phyloP scores from a whole-genome alignment of 495 filamentous ascomycete species.

The Penicillium soppii region DNA sequence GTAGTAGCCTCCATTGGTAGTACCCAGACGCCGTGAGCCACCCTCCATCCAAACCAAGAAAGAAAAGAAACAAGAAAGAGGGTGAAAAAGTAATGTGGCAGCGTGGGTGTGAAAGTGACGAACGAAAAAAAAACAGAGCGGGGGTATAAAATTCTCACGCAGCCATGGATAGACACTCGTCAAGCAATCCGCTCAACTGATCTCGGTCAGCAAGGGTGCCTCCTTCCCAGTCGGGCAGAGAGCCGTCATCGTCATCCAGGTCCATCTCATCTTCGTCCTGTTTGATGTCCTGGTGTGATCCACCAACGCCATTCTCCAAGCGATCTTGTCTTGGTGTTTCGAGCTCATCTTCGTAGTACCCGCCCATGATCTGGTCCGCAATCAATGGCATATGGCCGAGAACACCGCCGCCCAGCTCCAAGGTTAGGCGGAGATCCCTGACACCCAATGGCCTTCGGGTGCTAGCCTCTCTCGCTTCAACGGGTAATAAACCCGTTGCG shows the following conservation, averaged over 20 bases:
- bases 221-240: slow-evolving; percentile 69
- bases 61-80: slow-evolving; percentile 10
- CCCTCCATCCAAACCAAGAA: slow-evolving; percentile 20
- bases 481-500: slow-evolving; percentile 67
- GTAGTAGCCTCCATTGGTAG: slow-evolving; percentile 11
- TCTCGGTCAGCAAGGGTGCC: slow-evolving; percentile 58
- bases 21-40: slow-evolving; percentile 29
- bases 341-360: slow-evolving; percentile 73
- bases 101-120: slow-evolving; percentile 11
- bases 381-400: slow-evolving; percentile 77
- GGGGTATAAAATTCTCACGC: slow-evolving; percentile 32
- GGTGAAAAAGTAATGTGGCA: slow-evolving; percentile 6
- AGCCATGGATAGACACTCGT: slow-evolving; percentile 56
- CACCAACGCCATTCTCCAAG: slow-evolving; percentile 28
- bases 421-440: slow-evolving; percentile 72
- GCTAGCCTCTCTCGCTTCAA: slow-evolving; percentile 69
- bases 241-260: slow-evolving; percentile 53
- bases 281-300: slow-evolving; percentile 38
- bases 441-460: slow-evolving; percentile 68
- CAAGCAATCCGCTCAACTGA: slow-evolving; percentile 67
- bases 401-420: slow-evolving; percentile 71
- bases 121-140: slow-evolving; percentile 8
- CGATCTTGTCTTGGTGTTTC: slow-evolving; percentile 57
- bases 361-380: slow-evolving; percentile 66
- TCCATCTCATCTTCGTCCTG: slow-evolving; percentile 57